phyloP scores from a whole-genome alignment of 2,329 filamentous ascomycete genomes.

The Cadophora gregata region DNA sequence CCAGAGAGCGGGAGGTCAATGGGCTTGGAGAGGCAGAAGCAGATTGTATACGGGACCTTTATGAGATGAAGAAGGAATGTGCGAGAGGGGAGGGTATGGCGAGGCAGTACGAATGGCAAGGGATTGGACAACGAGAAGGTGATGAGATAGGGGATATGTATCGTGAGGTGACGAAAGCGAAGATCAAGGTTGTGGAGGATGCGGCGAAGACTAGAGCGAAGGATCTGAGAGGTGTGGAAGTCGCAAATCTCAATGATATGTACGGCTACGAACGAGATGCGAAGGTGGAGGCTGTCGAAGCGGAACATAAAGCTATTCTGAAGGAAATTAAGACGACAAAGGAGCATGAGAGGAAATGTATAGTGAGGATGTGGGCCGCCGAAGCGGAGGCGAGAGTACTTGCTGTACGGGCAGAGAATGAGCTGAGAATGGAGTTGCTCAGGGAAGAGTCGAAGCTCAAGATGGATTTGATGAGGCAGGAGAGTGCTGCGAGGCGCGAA shows the following conservation, averaged over 20 bases:
- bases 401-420: not conserved
- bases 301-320: not conserved
- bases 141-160: not conserved
- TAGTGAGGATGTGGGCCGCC: not conserved
- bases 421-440: conserved; percentile 13
- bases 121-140: not conserved
- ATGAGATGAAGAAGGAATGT: not conserved
- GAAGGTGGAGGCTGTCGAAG: not conserved
- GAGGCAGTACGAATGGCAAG: not conserved
- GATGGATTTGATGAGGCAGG: conserved; percentile 13
- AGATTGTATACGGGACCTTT: not conserved
- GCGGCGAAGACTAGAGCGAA: not conserved
- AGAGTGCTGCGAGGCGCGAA: not conserved
- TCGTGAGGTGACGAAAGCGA: not conserved
- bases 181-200: not conserved
- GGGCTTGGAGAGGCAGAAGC: not conserved
- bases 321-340: conserved; percentile 9
- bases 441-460: conserved; percentile 16
- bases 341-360: conserved; percentile 16
- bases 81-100: not conserved
- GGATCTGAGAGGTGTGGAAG: not conserved
- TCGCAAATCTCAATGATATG: not conserved
- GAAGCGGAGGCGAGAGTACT: not conserved
- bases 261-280: not conserved
- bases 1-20: not conserved